phyloP scores from a whole-genome alignment of 176 grass and related monocot species.

The Secale cereale region DNA sequence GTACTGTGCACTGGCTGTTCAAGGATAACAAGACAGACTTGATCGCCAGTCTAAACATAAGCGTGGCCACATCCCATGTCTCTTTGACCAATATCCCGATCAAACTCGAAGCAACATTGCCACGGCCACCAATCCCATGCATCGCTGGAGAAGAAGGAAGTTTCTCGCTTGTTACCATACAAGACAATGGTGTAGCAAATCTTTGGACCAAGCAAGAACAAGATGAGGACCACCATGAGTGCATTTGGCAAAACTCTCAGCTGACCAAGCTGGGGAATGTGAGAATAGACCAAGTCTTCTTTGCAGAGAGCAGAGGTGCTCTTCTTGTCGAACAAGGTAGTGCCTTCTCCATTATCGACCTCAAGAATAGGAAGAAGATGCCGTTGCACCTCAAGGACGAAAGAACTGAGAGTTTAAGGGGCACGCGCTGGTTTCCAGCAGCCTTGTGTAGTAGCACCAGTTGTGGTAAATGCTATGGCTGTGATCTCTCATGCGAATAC shows the following conservation, averaged over 20 bases:
- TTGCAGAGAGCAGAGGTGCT: background rate
- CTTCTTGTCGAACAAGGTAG: background rate
- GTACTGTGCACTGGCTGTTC: background rate
- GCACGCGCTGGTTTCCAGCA: background rate
- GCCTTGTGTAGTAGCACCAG: background rate
- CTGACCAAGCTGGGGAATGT: background rate
- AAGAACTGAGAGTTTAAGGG: background rate
- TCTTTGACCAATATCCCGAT: background rate
- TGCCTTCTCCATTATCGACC: background rate
- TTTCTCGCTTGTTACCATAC: background rate
- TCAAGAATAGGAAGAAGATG: background rate
- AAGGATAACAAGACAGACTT: background rate
- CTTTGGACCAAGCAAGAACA: background rate
- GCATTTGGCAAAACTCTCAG: background rate
- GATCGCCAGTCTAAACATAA: background rate
- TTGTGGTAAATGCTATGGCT: background rate
- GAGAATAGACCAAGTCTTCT: background rate
- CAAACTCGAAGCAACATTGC: background rate
- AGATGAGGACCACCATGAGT: background rate
- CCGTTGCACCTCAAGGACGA: background rate
- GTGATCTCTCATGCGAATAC: background rate
- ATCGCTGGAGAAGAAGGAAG: background rate
- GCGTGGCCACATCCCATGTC: background rate
- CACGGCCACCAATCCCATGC: background rate
- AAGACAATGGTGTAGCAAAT: background rate